phyloP scores from a whole-genome alignment of 2,329 filamentous ascomycete genomes.

The Fusarium musae region DNA sequence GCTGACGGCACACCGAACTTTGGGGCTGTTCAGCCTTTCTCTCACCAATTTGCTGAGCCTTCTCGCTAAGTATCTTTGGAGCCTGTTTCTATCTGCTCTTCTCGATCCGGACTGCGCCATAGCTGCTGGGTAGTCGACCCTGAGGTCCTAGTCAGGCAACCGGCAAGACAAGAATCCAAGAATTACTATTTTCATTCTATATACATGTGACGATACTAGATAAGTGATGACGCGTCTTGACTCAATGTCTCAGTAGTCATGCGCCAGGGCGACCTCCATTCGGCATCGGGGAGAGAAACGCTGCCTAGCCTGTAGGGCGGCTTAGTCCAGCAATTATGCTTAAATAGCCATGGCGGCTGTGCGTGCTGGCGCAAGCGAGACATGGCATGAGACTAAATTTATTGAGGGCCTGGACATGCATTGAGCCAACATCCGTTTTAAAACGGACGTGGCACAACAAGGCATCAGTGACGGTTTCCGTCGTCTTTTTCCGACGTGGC shows the following conservation, averaged over 20 bases:
- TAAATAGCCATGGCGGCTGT: neutral
- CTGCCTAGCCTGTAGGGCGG: neutral
- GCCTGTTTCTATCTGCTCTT: neutral
- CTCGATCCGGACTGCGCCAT: neutral
- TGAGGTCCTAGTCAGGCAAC: neutral
- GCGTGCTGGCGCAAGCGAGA: neutral
- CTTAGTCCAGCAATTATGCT: neutral
- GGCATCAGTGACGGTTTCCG: neutral
- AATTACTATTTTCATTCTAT: neutral
- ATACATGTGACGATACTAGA: neutral
- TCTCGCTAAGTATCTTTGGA: neutral
- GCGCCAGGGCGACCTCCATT: neutral
- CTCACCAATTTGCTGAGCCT: slow-evolving; percentile 32
- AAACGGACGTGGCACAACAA: neutral
- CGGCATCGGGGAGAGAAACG: neutral
- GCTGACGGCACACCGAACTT: slow-evolving; percentile 64
- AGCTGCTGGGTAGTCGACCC: too few relatives aligned
- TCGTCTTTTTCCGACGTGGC: neutral
- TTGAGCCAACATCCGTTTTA: neutral
- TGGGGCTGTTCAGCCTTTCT: slow-evolving; percentile 48
- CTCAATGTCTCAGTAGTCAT: neutral
- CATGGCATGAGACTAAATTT: neutral
- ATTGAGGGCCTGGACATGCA: neutral
- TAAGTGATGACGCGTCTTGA: neutral
- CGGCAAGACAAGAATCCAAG: neutral